Evolutionary conservation across 2,329 filamentous ascomycete species (phyloP).

Genomic region (Aureobasidium sp.): DNA sequence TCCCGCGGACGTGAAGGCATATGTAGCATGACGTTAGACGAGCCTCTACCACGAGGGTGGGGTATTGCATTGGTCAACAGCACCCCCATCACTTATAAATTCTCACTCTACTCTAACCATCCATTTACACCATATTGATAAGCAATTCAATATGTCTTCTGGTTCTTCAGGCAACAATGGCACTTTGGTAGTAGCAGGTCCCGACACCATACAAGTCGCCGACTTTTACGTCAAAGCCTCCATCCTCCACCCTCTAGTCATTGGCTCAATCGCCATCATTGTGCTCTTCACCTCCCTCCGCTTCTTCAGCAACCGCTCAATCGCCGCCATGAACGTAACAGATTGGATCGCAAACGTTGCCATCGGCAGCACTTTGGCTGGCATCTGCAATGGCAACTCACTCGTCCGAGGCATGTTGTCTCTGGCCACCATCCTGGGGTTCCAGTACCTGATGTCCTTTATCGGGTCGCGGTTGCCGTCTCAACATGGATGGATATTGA

Average conservation of each 20-base stretch:
- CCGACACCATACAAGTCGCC: not conserved
- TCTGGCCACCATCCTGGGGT: not conserved
- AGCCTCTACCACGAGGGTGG: not conserved
- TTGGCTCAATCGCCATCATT: not conserved
- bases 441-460: not conserved
- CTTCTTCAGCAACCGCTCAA: not conserved
- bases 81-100: not conserved
- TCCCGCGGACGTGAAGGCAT: not conserved
- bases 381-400: not conserved
- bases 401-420: not conserved
- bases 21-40: not conserved
- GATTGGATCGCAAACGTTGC: slow-evolving; percentile 2
- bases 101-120: not conserved
- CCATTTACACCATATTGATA: not conserved
- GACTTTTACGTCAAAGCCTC: slow-evolving; percentile 1
- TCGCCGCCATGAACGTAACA: slow-evolving; percentile 1
- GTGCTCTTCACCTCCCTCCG: not conserved
- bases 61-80: not conserved
- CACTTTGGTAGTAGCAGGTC: not conserved
- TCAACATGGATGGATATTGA: not conserved
- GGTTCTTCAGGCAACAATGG: not conserved
- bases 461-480: not conserved
- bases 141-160: not conserved
- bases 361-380: not conserved
- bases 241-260: not conserved